Conservation (phyloP, 73 alveolate genomes). For the Paramecium bursaria region DNA sequence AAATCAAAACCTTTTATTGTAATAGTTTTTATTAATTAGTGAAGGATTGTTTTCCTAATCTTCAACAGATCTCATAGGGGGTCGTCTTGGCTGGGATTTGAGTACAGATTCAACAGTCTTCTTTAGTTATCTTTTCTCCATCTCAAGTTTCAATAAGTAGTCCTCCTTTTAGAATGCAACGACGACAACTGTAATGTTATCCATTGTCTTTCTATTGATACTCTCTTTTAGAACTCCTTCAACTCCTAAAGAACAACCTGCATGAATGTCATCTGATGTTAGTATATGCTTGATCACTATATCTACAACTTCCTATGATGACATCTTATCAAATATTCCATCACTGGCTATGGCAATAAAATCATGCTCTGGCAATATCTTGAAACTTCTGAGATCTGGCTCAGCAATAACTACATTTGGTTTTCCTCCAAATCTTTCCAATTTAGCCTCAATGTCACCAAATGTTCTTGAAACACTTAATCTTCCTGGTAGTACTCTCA, state of each 20-base stretch:
- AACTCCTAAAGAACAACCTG: constrained; percentile 90
- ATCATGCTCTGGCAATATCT: constrained; percentile 80
- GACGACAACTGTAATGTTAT: constrained; percentile 96
- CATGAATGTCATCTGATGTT: constrained; percentile 77
- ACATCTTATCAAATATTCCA: constrained; percentile 97
- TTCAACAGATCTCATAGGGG: too few species aligned
- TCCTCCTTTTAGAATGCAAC: constrained; percentile 83
- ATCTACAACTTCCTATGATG: constrained; percentile 90
- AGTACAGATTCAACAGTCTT: too few species aligned
- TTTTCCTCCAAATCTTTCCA: constrained; percentile 94
- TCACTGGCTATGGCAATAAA: constrained; percentile 87
- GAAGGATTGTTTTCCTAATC: too few species aligned
- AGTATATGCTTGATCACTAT: constrained; percentile 70
- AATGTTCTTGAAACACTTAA: constrained; percentile 94
- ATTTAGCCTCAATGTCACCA: constrained; percentile 98
- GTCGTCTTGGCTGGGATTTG: too few species aligned
- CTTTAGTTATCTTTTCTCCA: too few species aligned
- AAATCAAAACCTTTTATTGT: too few species aligned
- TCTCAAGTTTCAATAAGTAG: too few species aligned
- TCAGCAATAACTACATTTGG: constrained; percentile 92
- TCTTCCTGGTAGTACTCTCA: constrained; percentile 93
- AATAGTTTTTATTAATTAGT: too few species aligned
- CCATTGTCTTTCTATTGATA: constrained; percentile 89
- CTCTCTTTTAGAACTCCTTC: constrained; percentile 93
- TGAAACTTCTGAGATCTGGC: constrained; percentile 92